phyloP scores from a whole-genome alignment of 176 grass and related monocot genomes.

The Aegilops speltoides region DNA sequence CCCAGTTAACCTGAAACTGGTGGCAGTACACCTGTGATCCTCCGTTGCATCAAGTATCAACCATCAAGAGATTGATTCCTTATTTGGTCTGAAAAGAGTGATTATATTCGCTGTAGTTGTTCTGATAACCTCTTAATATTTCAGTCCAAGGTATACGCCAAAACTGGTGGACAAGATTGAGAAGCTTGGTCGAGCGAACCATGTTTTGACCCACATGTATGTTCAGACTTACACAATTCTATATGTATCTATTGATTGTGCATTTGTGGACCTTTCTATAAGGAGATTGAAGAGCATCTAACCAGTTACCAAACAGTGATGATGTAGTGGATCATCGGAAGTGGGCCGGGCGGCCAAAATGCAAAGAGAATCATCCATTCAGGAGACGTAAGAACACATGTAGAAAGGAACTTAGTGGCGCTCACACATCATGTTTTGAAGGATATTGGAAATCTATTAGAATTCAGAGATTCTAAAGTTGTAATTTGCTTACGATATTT shows the following conservation, averaged over 20 bases:
- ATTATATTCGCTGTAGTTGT: neutral
- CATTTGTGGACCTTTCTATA: neutral
- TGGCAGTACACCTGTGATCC: too few relatives aligned
- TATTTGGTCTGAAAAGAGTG: neutral
- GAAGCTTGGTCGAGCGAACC: slow-evolving; percentile 58
- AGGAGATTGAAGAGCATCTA: neutral
- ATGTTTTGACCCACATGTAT: slow-evolving; percentile 88
- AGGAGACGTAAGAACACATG: slow-evolving; percentile 56
- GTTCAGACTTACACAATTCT: neutral
- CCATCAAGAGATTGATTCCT: too few relatives aligned
- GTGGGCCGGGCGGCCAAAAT: slow-evolving; percentile 60
- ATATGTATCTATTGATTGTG: slow-evolving; percentile 3
- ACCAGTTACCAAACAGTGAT: slow-evolving; percentile 44
- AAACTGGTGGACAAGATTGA: slow-evolving; percentile 52
- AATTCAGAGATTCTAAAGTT: neutral
- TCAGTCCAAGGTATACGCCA: slow-evolving; percentile 64
- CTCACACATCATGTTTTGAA: neutral
- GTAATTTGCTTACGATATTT: neutral
- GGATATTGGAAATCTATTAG: neutral
- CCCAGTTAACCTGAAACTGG: too few relatives aligned
- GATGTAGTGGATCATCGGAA: slow-evolving; percentile 82
- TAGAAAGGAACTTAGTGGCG: neutral
- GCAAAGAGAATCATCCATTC: slow-evolving; percentile 67
- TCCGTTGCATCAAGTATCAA: too few relatives aligned
- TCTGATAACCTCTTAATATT: neutral